A percentile compares a stretch with the other conserved stretches of the same genome.
phyloP scores from a whole-genome alignment of 495 filamentous ascomycete genomes.

The Daldinia childiae region DNA sequence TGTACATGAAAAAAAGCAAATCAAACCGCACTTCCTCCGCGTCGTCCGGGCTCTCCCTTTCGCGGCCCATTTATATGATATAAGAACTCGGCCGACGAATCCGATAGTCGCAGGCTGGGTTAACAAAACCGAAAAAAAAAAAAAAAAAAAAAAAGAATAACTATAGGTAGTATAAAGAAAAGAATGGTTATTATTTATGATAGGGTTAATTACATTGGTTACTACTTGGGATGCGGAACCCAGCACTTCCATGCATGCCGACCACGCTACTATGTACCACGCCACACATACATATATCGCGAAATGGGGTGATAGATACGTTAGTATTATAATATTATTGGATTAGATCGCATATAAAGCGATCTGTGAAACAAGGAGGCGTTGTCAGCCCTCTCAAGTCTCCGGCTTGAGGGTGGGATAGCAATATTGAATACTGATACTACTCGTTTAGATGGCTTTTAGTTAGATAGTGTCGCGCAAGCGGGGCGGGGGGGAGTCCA shows the following conservation, averaged over 20 bases:
- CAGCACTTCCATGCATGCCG: conserved; percentile 42
- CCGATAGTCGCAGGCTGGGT: background rate
- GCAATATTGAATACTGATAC: background rate
- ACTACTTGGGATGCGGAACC: conserved; percentile 35
- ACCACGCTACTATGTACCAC: conserved; percentile 37
- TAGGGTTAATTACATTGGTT: conserved; percentile 32
- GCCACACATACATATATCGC: conserved; percentile 17
- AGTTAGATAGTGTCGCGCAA: background rate
- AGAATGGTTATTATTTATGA: background rate
- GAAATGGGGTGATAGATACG: conserved; percentile 34
- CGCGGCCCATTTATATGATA: conserved; percentile 1
- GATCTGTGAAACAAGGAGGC: conserved; percentile 6
- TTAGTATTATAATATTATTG: conserved; percentile 14
- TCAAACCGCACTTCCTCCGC: conserved; percentile 8
- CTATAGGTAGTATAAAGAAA: background rate
- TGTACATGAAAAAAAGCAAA: background rate
- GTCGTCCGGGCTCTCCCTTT: background rate
- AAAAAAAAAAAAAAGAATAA: background rate
- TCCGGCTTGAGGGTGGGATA: background rate
- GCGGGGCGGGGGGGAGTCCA: background rate
- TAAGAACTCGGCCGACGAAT: conserved; percentile 21
- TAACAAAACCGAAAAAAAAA: background rate
- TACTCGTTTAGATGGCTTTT: background rate
- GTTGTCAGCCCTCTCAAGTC: conserved; percentile 1
- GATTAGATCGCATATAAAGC: conserved; percentile 21